These are phyloP conservation scores for Lagenaria siceraria DNA, from an alignment of 306 rosid species.

Conservation along the genomic window DNA sequence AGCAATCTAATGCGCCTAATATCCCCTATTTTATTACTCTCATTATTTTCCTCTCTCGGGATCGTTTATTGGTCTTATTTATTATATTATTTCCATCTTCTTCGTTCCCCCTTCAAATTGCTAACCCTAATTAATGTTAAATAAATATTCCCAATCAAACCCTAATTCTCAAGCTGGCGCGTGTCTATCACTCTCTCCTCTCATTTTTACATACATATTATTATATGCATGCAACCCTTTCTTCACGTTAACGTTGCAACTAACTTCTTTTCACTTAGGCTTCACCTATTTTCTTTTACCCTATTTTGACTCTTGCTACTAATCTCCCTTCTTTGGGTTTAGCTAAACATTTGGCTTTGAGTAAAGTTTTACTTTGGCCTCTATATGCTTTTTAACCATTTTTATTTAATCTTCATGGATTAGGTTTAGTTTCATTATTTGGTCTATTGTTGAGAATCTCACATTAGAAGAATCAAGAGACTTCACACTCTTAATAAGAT, in stretches of 20 bases:
- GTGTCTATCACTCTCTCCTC: not conserved
- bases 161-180: not conserved
- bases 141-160: not conserved
- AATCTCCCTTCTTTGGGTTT: not conserved
- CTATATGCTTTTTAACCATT: not conserved
- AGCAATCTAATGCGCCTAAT: not conserved
- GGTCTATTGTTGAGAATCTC: no score
- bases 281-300: not conserved
- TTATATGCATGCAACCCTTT: not conserved
- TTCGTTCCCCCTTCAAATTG: not conserved
- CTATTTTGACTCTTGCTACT: not conserved
- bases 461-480: no score
- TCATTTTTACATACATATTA: not conserved
- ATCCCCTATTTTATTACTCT: not conserved
- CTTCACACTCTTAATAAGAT: no score
- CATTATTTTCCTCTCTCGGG: constrained; percentile 8
- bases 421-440: no score
- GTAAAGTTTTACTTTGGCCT: no score
- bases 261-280: not conserved
- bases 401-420: not conserved
- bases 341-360: not conserved
- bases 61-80: not conserved
- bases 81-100: not conserved
- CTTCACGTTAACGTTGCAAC: not conserved
- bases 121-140: not conserved